Percentiles rank a stretch among this genome's conserved stretches.
These are phyloP conservation scores for Lycium barbarum DNA, from an alignment of 257 asterid species.

Conservation along the genomic window DNA sequence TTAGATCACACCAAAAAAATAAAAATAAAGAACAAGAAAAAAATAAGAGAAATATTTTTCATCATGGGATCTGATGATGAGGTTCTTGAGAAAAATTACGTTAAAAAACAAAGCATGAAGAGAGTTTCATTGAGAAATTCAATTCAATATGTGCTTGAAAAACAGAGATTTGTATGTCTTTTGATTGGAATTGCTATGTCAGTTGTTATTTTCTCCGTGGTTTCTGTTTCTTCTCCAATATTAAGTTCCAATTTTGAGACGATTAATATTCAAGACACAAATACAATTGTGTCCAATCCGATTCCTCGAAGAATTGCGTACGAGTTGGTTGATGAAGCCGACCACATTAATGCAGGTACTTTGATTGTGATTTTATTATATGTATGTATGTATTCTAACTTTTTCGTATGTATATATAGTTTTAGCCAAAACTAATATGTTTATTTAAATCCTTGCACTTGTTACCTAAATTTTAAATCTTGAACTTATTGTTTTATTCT, in stretches of 20 bases:
- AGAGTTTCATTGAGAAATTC: slow-evolving; percentile 18
- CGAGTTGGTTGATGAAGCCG: slow-evolving; percentile 12
- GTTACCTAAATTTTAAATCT: too few relatives aligned
- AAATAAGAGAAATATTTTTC: neutral
- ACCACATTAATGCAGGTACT: slow-evolving; percentile 27
- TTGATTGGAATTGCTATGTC: slow-evolving; percentile 11
- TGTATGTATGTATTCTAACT: too few relatives aligned
- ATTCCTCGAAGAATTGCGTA: slow-evolving; percentile 27
- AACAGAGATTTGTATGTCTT: slow-evolving; percentile 62
- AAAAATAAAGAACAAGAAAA: slow-evolving; percentile 15
- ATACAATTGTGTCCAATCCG: neutral
- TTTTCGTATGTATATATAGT: too few relatives aligned
- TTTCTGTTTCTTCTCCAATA: neutral
- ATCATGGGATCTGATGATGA: neutral
- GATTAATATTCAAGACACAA: neutral
- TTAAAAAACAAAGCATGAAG: slow-evolving; percentile 7
- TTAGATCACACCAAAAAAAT: neutral
- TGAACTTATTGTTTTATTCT: neutral
- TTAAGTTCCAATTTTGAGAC: neutral
- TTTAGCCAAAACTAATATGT: too few relatives aligned
- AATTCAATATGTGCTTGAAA: slow-evolving; percentile 50
- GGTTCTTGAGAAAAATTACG: neutral
- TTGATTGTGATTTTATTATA: neutral
- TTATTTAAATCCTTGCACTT: too few relatives aligned
- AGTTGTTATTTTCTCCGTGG: neutral